phyloP scores from a whole-genome alignment of 2,329 filamentous ascomycete genomes.

The Westerdykella aurantiaca region DNA sequence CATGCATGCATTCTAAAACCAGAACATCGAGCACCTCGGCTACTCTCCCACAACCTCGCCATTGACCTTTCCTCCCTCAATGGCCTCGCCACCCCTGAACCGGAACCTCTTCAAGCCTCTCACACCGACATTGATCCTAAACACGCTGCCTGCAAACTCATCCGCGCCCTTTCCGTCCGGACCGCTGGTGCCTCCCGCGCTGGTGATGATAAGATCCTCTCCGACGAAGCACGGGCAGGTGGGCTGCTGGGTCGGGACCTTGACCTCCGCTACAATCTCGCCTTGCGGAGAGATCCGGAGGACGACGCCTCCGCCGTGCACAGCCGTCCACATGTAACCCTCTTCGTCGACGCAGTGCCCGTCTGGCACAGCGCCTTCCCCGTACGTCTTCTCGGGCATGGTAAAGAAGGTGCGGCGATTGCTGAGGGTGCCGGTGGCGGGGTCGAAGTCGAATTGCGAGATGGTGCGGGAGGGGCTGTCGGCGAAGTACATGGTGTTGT shows the following conservation, averaged over 20 bases:
- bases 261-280: slow-evolving; percentile 66
- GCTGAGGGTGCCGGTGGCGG: slow-evolving; percentile 56
- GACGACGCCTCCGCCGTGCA: slow-evolving; percentile 74
- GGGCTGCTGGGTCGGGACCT: slow-evolving; percentile 69
- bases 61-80: slow-evolving; percentile 27
- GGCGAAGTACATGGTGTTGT: slow-evolving; percentile 74
- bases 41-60: slow-evolving; percentile 24
- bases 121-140: slow-evolving; percentile 70
- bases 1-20: no score
- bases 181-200: slow-evolving; percentile 46
- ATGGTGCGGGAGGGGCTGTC: slow-evolving; percentile 69
- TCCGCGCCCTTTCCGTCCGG: slow-evolving; percentile 59
- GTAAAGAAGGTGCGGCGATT: slow-evolving; percentile 69
- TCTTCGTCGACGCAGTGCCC: slow-evolving; percentile 79
- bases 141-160: slow-evolving; percentile 63
- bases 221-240: slow-evolving; percentile 79
- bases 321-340: slow-evolving; percentile 81
- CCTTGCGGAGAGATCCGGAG: slow-evolving; percentile 67
- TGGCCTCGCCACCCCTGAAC: slow-evolving; percentile 26
- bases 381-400: slow-evolving; percentile 52
- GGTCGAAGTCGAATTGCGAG: slow-evolving; percentile 68
- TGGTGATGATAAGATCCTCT: slow-evolving; percentile 70
- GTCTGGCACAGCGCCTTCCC: slow-evolving; percentile 59
- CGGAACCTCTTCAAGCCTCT: slow-evolving; percentile 46
- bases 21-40: no score